phyloP scores from a whole-genome alignment of 805 yeast genomes.

The Candida ovalis region DNA sequence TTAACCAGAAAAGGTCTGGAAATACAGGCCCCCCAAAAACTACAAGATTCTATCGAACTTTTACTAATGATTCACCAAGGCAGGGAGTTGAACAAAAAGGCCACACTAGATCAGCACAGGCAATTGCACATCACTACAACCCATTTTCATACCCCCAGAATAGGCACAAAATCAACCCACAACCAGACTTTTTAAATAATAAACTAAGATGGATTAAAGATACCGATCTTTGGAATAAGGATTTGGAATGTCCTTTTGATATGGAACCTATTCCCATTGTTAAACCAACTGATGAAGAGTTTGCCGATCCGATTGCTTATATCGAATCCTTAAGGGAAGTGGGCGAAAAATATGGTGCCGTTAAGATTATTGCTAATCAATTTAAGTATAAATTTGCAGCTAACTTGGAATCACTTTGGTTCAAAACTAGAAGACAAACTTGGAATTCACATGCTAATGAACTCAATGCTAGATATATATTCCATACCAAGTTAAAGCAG shows the following conservation, averaged over 20 bases:
- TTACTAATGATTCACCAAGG: conserved; percentile 14
- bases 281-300: conserved; percentile 51
- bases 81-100: conserved; percentile 5
- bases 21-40: conserved; percentile 26
- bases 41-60: conserved; percentile 25
- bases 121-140: conserved; percentile 34
- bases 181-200: conserved; percentile 33
- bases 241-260: not conserved
- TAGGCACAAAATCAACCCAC: conserved; percentile 40
- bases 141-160: conserved; percentile 46
- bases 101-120: conserved; percentile 3
- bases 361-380: conserved; percentile 56
- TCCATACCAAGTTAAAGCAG: conserved; percentile 42
- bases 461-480: conserved; percentile 40
- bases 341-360: conserved; percentile 67
- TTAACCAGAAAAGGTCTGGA: not conserved
- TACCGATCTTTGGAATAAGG: conserved; percentile 1
- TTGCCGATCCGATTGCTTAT: conserved; percentile 62
- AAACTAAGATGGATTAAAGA: conserved; percentile 17
- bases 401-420: conserved; percentile 47
- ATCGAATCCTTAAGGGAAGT: conserved; percentile 48
- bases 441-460: conserved; percentile 43
- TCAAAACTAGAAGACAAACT: conserved; percentile 46
- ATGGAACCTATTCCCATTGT: conserved; percentile 47
- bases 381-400: conserved; percentile 34